Evolutionary conservation across 768 basidiomycete species (phyloP), one percentile per base, ranked within the genome.

Genomic region (Kwoniella dendrophila): DNA sequence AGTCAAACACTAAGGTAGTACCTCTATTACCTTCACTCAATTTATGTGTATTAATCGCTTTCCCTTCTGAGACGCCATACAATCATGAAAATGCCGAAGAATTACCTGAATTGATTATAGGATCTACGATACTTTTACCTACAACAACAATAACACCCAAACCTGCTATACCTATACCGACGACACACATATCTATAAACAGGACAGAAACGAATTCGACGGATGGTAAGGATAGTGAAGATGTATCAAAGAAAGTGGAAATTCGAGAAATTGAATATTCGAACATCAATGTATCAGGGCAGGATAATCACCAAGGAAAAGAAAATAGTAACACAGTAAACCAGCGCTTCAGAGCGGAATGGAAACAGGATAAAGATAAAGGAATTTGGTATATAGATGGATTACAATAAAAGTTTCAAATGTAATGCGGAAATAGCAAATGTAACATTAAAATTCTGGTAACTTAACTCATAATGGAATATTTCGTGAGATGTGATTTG

Each of bases 371-470:
- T 27, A 44, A 55, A 22, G 29, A 30, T 51, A 43, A n/a, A 26
- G 50, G 50, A 24, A 33, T 53, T n/a, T 62, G 60, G 60, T 24
- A 43, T 12, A 56, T 62, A 22, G 60, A 62, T 26, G 60, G 60
- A 10, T 24, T 62, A 22, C 41, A 43, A 14, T 43, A 16, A 36
- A 8, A 36, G 34, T 8, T 8, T 8, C 16, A 7, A n/a, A n/a
- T n/a, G n/a, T n/a, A 6, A 26, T 27, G 11, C 14, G 10, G 27
- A 40, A 18, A 10, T 6, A 52, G n/a, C 43, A 53, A 38, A n/a
- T n/a, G n/a, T n/a, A n/a, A n/a, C n/a, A n/a, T n/a, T n/a, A n/a
- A n/a, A n/a, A n/a, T n/a, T n/a, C n/a, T n/a, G n/a, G n/a, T n/a
- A n/a, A n/a, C n/a, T n/a, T n/a, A n/a, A n/a, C n/a, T n/a, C n/a